These are phyloP conservation scores for Hordeum vulgare DNA, from an alignment of 176 grass and related monocot genomes.

Conservation along the genomic window MorexV3_pseudomolecules_assembly NC_058518.1:250205245-250205744, in stretches of 20 bases:
- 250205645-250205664: background rate
- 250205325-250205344: background rate
- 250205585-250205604: background rate
- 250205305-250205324: background rate
- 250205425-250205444: background rate
- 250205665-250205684: background rate
- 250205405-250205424: background rate
- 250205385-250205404: background rate
- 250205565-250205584: background rate
- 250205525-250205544: constrained; percentile 97
- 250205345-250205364: background rate
- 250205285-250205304: background rate
- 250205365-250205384: background rate
- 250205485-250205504: constrained; percentile 99
- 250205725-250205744: constrained; percentile 16
- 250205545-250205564: constrained; percentile 81
- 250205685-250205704: background rate
- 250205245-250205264: background rate
- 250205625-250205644: constrained; percentile 2
- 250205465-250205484: constrained; percentile 7
- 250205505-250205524: constrained; percentile 97
- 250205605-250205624: background rate
- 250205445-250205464: constrained; percentile 8
- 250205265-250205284: background rate
- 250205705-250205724: background rate